Percentiles rank a stretch among this genome's conserved stretches.
These are phyloP conservation scores for Mortierella sp. DNA, from an alignment of 371 early-diverging fungal genomes.

Conservation along the genomic window DNA sequence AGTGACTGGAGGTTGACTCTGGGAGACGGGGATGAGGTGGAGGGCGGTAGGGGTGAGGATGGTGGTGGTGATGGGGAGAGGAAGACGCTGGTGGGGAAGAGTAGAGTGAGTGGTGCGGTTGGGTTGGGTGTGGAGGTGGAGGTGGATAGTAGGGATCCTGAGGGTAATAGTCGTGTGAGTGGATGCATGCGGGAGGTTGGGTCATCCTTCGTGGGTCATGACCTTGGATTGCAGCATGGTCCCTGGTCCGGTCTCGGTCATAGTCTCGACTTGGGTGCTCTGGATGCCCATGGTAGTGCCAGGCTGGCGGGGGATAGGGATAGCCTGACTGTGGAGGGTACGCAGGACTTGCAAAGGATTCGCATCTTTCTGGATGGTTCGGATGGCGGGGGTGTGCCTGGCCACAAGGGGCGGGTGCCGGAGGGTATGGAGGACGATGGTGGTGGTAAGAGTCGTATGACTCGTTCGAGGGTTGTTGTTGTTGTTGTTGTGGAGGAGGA, in stretches of 20 bases:
- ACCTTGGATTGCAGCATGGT: no score
- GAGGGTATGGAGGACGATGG: background rate
- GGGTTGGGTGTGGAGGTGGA: slow-evolving; percentile 4
- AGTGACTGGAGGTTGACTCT: background rate
- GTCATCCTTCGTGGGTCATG: no score
- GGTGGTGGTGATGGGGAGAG: background rate
- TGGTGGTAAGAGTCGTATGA: background rate
- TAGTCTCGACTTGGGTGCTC: no score
- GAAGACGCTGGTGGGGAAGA: background rate
- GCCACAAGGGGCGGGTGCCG: background rate
- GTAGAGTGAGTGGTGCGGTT: slow-evolving; percentile 10
- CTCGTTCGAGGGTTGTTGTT: background rate
- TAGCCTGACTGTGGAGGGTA: no score
- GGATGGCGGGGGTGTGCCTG: background rate
- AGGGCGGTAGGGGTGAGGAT: background rate
- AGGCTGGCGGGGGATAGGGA: no score
- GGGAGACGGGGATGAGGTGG: background rate
- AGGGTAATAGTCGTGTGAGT: slow-evolving; percentile 1
- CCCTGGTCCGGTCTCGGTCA: no score
- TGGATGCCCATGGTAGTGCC: no score
- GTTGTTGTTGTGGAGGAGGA: background rate
- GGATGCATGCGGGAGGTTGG: background rate
- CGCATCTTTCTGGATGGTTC: background rate
- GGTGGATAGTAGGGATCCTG: slow-evolving; percentile 11
- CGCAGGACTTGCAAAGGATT: no score